Base-by-base conservation (phyloP, 1,284 basidiomycete species). In the Cutaneotrichosporon cutaneum region DNA sequence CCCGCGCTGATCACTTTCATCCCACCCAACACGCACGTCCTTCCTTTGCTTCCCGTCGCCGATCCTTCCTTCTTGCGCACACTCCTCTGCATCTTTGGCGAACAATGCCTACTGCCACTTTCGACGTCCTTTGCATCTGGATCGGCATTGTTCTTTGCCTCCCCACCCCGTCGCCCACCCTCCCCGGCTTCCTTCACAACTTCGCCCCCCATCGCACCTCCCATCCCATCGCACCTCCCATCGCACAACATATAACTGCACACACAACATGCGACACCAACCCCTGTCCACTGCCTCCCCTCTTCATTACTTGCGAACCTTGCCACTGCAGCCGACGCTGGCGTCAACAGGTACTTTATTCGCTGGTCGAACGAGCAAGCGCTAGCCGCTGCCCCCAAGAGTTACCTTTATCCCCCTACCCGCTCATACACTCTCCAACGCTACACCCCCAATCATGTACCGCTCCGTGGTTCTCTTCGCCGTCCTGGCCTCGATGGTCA, bases 281-380 rank as follows among this genome's bases (percentile, higher is more conserved):
- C n/a, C n/a, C n/a, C n/a, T n/a, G n/a, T n/a, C n/a, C n/a, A 5
- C 45, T n/a, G 39, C 39, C 39, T n/a, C 39, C 39, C 2, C 57
- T 21, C 21, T 22, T 9, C 18, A n/a, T n/a, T 51, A 45, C 22
- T 48, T 26, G 24, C 26, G 13, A 21, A n/a, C n/a, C 7, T 45
- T 56, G 11, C 22, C 35, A 18, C 56, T 10, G 44, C 39, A 44
- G 32, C 18, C 22, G 55, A 50, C 54, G 50, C 54, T 59, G 39
- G 42, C 62, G 54, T 56, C 58, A 24, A 44, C 50, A 42, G 55
- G 55, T 42, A 36, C 18, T 24, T 26, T 45, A n/a, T 56, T 63
- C 62, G 62, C 62, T 45, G 62, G 62, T 60, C 62, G 62, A 63
- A 59, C n/a, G 30, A 54, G 62, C 39, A 42, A 16, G 39, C 62